These are phyloP conservation scores for Mycena sp. DNA, from an alignment of 1,284 basidiomycete genomes.

Conservation along the genomic window DNA sequence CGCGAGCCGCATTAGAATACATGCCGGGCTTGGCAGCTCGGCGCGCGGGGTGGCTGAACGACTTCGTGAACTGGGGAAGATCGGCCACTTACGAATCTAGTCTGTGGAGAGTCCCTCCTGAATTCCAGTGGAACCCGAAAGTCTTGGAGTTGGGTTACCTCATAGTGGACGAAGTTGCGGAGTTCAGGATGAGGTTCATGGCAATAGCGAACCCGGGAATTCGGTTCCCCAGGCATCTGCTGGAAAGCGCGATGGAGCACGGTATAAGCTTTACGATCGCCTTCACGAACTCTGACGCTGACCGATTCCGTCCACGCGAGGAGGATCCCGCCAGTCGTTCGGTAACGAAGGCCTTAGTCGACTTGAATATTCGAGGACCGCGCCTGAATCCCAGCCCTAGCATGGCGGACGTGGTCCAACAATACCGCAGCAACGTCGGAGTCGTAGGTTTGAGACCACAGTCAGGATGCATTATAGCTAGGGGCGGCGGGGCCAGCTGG, in stretches of 20 bases:
- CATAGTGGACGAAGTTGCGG: neutral
- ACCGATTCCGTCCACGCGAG: neutral
- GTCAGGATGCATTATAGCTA: neutral
- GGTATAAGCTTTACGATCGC: neutral
- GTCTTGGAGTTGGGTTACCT: neutral
- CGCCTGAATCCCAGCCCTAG: neutral
- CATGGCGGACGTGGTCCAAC: neutral
- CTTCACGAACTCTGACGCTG: neutral
- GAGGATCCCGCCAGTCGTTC: neutral
- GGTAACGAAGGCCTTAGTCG: neutral
- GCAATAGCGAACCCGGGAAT: neutral
- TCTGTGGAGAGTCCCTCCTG: neutral
- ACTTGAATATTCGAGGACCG: neutral
- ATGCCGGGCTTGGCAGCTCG: neutral
- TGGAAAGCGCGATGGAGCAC: neutral
- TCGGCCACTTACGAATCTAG: neutral
- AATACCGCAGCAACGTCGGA: neutral
- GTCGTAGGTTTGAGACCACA: neutral
- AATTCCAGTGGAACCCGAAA: neutral
- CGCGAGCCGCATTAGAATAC: neutral
- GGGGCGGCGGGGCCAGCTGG: neutral
- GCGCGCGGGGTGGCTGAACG: neutral
- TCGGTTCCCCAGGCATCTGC: neutral
- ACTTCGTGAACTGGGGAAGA: neutral
- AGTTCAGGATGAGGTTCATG: neutral